These are phyloP conservation scores for Triticum timopheevii DNA, from an alignment of 176 grass and related monocot genomes.

Conservation along the genomic window DNA sequence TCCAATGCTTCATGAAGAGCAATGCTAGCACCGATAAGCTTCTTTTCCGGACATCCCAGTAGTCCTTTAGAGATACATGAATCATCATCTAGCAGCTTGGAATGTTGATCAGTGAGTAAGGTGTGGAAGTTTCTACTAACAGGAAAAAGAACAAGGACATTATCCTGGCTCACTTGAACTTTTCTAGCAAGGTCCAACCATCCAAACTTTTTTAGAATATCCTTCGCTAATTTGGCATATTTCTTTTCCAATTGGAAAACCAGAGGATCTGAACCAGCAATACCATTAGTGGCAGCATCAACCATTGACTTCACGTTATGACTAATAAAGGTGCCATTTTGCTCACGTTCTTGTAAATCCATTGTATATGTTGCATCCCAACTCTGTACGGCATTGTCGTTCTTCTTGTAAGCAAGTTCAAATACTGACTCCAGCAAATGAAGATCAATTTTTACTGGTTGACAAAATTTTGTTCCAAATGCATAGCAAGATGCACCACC, in stretches of 20 bases:
- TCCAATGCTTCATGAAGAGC: conserved; percentile 47
- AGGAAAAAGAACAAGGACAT: conserved; percentile 60
- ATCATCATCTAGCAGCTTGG: conserved; percentile 32
- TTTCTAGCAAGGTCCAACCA: conserved; percentile 92
- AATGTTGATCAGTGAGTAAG: conserved; percentile 43
- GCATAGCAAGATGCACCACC: conserved; percentile 96
- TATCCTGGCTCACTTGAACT: conserved; percentile 64
- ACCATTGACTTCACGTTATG: conserved; percentile 13
- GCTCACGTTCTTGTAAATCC: conserved; percentile 18
- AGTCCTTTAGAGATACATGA: conserved; percentile 27
- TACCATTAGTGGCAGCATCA: conserved; percentile 18
- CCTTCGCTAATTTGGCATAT: conserved; percentile 78
- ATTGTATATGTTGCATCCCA: neutral
- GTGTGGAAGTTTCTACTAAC: conserved; percentile 51
- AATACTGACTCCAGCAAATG: conserved; percentile 50
- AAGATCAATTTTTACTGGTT: conserved; percentile 77
- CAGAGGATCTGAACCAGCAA: conserved; percentile 29
- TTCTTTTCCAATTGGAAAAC: conserved; percentile 74
- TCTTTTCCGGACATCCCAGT: conserved; percentile 31
- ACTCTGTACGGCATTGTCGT: neutral
- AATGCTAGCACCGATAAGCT: conserved; percentile 30
- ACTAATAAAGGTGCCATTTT: conserved; percentile 6
- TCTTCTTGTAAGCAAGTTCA: conserved; percentile 16
- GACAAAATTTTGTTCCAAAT: conserved; percentile 86
- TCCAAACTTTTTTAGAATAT: conserved; percentile 77